Evolutionary conservation across 345 rosid genomes (phyloP), one percentile per base, ranked within the genome.

Genomic region (Crucihimalaya himalaica): DNA sequence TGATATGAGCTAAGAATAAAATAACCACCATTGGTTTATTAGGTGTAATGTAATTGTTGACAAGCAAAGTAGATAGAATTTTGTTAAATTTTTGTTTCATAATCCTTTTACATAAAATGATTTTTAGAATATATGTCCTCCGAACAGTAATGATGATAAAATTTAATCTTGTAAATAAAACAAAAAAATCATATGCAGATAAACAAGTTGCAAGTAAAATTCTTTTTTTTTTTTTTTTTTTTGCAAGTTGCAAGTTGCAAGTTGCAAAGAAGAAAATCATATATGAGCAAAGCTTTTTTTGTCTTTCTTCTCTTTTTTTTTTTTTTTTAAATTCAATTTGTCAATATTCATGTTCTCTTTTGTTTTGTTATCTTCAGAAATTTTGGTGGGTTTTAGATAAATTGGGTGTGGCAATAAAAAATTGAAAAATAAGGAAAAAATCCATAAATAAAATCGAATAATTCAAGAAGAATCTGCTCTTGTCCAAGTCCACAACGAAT

Each of bases 361-460:
- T 63, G 18, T 55, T 31, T 56, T 50, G 21, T 23, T 42, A 20
- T 13, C 2, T 34, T 2, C 40, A 42, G 18, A 43, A 43, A 15
- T 28, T 5, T 32, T 20, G 63, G 63, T 71, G 71, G 56, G 72
- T 47, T 77, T 56, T 27, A 70, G 76, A 77, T 77, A 77, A 50
- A 77, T 57, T 27, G 73, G 72, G 34, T 57, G 80, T 77, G 80
- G 80, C 73, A 48, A 66, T 77, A 64, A 77, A 65, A 54, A 32
- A 59, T n/a, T 15, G 14, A 21, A 50, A 60, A 62, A 76, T 9
- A 56, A 34, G 31, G 32, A 8, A 54, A 53, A 48, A 20, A 45
- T 45, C 16, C 46, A 40, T 40, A 39, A 39, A 39, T 4, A 54
- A 75, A n/a, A 43, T 61, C 27, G 13, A 67, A 23, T 23, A 2